These are phyloP conservation scores for Xylaria sp. DNA, from an alignment of 2,329 filamentous ascomycete genomes.

Conservation along the genomic window DNA sequence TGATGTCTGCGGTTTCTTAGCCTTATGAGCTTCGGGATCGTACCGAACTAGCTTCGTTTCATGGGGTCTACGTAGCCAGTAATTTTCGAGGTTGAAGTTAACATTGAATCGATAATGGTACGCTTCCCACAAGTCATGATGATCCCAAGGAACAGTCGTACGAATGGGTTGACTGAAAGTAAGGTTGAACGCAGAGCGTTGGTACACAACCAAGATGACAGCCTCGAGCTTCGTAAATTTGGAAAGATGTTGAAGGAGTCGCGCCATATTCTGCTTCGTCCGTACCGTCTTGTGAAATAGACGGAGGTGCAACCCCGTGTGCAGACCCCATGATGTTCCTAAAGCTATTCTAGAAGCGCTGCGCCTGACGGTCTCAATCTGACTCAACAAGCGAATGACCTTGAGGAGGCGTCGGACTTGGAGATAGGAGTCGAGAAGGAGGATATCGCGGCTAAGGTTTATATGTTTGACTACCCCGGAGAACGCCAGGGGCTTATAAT, in stretches of 20 bases:
- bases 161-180: slow-evolving; percentile 39
- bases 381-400: slow-evolving; percentile 58
- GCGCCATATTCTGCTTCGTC: slow-evolving; percentile 55
- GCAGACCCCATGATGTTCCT: slow-evolving; percentile 60
- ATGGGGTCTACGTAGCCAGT: slow-evolving; percentile 56
- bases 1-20: slow-evolving; percentile 32
- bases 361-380: slow-evolving; percentile 58
- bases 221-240: slow-evolving; percentile 56
- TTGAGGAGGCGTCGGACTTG: slow-evolving; percentile 60
- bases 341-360: slow-evolving; percentile 56
- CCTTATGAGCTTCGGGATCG: slow-evolving; percentile 43
- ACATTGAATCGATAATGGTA: slow-evolving; percentile 62
- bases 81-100: slow-evolving; percentile 58
- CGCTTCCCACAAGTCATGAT: slow-evolving; percentile 57
- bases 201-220: slow-evolving; percentile 59
- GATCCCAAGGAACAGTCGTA: slow-evolving; percentile 44
- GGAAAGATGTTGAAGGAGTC: slow-evolving; percentile 55
- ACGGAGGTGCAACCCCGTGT: slow-evolving; percentile 59
- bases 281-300: slow-evolving; percentile 58
- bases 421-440: slow-evolving; percentile 61
- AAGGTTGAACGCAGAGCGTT: slow-evolving; percentile 59
- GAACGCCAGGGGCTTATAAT: slow-evolving; percentile 58
- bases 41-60: slow-evolving; percentile 48
- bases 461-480: slow-evolving; percentile 60
- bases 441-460: slow-evolving; percentile 58